These are phyloP conservation scores for Blastobotrys capitulatus DNA, from an alignment of 1,139 yeast genomes.

Conservation along the genomic window DNA sequence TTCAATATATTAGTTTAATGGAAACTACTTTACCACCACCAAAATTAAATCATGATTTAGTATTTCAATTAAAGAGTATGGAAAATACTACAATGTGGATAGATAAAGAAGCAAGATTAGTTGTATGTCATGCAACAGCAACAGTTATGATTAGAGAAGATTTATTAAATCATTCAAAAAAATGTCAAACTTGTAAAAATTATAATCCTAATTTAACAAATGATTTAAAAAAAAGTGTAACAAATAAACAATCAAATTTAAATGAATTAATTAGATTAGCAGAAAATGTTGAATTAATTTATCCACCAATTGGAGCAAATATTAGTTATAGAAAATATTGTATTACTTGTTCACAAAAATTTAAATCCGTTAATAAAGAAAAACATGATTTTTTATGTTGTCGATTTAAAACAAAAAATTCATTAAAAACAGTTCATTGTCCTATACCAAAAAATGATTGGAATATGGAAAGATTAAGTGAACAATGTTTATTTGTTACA, in stretches of 20 bases:
- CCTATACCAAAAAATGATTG: neutral
- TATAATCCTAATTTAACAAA: neutral
- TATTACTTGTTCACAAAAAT: neutral
- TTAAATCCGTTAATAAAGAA: neutral
- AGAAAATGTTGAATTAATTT: neutral
- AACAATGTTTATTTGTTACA: neutral
- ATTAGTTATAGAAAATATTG: neutral
- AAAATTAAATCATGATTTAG: neutral
- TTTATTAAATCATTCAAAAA: neutral
- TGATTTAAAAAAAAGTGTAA: neutral
- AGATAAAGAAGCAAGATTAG: conserved; percentile 2
- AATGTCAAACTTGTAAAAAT: neutral
- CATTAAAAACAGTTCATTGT: neutral
- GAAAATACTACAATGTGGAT: conserved; percentile 1
- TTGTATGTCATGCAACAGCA: neutral
- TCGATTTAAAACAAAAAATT: neutral
- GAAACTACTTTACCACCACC: neutral
- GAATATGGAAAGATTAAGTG: neutral
- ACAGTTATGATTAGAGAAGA: neutral
- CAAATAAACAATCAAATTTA: neutral
- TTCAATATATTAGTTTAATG: neutral
- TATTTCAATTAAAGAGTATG: neutral
- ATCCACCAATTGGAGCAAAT: neutral
- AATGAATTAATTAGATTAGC: neutral
- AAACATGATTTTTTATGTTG: neutral